Evolutionary conservation across 805 yeast genomes (phyloP).

Genomic region (Lachancea thermotolerans): DNA sequence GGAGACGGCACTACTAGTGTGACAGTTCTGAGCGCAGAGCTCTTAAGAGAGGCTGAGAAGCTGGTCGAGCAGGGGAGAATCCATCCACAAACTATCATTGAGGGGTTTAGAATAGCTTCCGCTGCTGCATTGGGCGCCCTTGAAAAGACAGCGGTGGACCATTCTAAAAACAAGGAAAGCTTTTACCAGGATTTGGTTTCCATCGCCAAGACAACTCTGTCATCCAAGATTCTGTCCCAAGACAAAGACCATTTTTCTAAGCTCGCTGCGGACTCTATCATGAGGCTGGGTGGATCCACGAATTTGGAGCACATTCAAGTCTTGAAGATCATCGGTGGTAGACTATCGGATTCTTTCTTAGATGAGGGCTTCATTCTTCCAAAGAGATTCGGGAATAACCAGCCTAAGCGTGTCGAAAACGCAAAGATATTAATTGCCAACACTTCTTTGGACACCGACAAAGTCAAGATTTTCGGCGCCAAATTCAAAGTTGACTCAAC

Average conservation of each 20-base stretch:
- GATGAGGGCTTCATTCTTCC: constrained; percentile 94
- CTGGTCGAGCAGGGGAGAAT: constrained; percentile 78
- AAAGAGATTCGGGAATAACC: constrained; percentile 90
- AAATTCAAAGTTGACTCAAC: constrained; percentile 95
- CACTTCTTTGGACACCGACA: constrained; percentile 95
- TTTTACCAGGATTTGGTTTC: constrained; percentile 74
- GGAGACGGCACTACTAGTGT: constrained; percentile 99
- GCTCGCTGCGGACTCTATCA: constrained; percentile 89
- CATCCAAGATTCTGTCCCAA: constrained; percentile 91
- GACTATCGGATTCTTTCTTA: constrained; percentile 80
- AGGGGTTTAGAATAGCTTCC: constrained; percentile 87
- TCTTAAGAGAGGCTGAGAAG: constrained; percentile 89
- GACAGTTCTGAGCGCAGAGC: constrained; percentile 83
- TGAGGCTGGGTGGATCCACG: constrained; percentile 80
- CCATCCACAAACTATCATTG: constrained; percentile 96
- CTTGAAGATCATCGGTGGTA: constrained; percentile 90
- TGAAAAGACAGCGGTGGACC: constrained; percentile 68
- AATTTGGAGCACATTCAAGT: constrained; percentile 89
- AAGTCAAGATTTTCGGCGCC: constrained; percentile 96
- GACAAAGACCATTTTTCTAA: constrained; percentile 85
- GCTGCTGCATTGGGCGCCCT: constrained; percentile 80
- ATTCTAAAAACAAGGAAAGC: constrained; percentile 46
- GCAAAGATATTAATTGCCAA: constrained; percentile 89
- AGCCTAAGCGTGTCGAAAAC: constrained; percentile 76
- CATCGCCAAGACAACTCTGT: constrained; percentile 88